phyloP scores from a whole-genome alignment of 805 yeast species.

The Teunomyces pallodes region DNA sequence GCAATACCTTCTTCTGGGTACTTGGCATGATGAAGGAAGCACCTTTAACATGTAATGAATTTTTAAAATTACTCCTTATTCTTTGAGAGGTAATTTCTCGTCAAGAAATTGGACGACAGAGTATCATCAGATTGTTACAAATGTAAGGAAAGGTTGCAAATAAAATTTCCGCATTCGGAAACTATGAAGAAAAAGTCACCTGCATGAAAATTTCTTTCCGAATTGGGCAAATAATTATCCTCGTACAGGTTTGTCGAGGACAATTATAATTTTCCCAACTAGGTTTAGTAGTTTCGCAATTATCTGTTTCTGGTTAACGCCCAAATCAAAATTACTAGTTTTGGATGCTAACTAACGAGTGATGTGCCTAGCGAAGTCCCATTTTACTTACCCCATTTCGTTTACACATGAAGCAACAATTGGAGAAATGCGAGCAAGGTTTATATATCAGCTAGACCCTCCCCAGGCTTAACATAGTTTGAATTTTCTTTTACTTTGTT shows the following conservation, averaged over 20 bases:
- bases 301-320: constrained; percentile 3
- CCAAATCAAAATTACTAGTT: neutral
- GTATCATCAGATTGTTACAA: neutral
- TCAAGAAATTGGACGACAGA: neutral
- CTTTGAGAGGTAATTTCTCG: neutral
- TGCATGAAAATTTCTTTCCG: neutral
- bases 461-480: neutral
- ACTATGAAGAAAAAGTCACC: neutral
- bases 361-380: neutral
- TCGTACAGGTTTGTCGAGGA: neutral
- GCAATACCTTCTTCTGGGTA: too few species aligned
- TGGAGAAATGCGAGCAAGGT: constrained; percentile 1
- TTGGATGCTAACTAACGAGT: neutral
- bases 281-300: constrained; percentile 1
- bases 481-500: constrained; percentile 7
- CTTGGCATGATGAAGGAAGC: too few species aligned
- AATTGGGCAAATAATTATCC: neutral
- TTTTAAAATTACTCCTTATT: neutral
- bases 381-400: neutral
- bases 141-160: neutral
- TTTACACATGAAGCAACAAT: too few species aligned
- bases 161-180: constrained; percentile 3
- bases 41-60: neutral
- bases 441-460: constrained; percentile 1
- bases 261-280: constrained; percentile 1